A percentile compares a stretch with the other conserved stretches of the same genome.
These are phyloP conservation scores for Claviceps sorghi DNA, from an alignment of 2,329 filamentous ascomycete genomes.

Conservation along the genomic window DNA sequence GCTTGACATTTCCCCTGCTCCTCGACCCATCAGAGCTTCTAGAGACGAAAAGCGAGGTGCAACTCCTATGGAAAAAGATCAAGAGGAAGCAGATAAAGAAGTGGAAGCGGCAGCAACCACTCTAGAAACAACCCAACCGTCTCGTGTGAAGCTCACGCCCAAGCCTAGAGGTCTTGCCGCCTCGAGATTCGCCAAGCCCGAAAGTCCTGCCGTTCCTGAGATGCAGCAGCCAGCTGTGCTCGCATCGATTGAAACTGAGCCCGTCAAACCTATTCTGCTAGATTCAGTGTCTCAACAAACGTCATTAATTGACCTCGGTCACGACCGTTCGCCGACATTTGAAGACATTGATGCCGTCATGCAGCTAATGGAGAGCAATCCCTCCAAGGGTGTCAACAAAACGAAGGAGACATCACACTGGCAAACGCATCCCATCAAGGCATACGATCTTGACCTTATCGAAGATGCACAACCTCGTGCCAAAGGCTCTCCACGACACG, in stretches of 20 bases:
- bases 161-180: constrained; percentile 28
- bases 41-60: background rate
- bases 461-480: constrained; percentile 35
- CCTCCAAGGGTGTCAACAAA: constrained; percentile 60
- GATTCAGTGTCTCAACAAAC: background rate
- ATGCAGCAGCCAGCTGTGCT: constrained; percentile 15
- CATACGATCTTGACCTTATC: constrained; percentile 30
- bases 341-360: constrained; percentile 90
- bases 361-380: constrained; percentile 62
- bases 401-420: constrained; percentile 32
- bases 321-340: constrained; percentile 38
- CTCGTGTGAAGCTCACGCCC: constrained; percentile 17
- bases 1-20: constrained; percentile 18
- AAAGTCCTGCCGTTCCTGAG: constrained; percentile 15
- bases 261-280: background rate
- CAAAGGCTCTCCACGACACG: constrained; percentile 46
- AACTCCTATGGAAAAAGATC: background rate
- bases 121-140: constrained; percentile 8
- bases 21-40: constrained; percentile 4
- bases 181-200: constrained; percentile 29
- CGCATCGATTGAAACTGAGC: constrained; percentile 17
- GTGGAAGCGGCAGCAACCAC: background rate
- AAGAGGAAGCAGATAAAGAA: background rate
- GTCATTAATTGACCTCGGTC: background rate
- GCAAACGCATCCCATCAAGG: constrained; percentile 14